Conservation (phyloP, 23 red algal species). For the Gracilaria domingensis region DNA sequence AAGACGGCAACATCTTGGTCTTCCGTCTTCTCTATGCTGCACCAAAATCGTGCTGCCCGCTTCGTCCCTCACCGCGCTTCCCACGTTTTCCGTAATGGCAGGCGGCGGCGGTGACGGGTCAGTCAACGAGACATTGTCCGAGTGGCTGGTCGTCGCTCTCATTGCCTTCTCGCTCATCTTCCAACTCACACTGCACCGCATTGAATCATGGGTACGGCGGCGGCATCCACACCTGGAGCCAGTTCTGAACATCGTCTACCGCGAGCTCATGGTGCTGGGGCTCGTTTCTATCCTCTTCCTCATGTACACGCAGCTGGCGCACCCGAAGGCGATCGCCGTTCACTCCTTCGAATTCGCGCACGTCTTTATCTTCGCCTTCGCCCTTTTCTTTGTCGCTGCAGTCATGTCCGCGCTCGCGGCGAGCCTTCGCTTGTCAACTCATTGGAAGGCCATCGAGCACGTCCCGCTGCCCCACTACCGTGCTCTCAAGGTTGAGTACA, state of each 20-base stretch:
- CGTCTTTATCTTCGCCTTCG: slow-evolving; percentile 78
- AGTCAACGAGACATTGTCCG: slow-evolving; percentile 44
- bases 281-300: slow-evolving; percentile 61
- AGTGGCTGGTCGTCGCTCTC: slow-evolving; percentile 62
- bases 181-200: slow-evolving; percentile 42
- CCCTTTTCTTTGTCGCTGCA: slow-evolving; percentile 65
- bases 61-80: neutral
- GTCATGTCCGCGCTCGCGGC: slow-evolving; percentile 45
- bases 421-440: slow-evolving; percentile 33
- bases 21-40: neutral
- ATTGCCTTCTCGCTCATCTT: slow-evolving; percentile 66
- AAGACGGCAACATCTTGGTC: neutral
- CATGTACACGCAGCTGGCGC: slow-evolving; percentile 34
- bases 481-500: slow-evolving; percentile 69
- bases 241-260: slow-evolving; percentile 60
- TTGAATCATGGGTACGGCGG: slow-evolving; percentile 53
- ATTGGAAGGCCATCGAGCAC: slow-evolving; percentile 65
- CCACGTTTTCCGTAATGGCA: neutral
- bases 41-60: neutral
- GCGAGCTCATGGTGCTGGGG: slow-evolving; percentile 85
- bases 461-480: slow-evolving; percentile 57
- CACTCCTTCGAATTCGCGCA: slow-evolving; percentile 83
- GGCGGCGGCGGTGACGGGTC: neutral
- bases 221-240: slow-evolving; percentile 48
- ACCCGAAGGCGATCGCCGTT: slow-evolving; percentile 33